Percentiles rank a stretch among this genome's conserved stretches.
phyloP scores from a whole-genome alignment of 306 rosid genomes.

The Vigna nakashimae region DNA sequence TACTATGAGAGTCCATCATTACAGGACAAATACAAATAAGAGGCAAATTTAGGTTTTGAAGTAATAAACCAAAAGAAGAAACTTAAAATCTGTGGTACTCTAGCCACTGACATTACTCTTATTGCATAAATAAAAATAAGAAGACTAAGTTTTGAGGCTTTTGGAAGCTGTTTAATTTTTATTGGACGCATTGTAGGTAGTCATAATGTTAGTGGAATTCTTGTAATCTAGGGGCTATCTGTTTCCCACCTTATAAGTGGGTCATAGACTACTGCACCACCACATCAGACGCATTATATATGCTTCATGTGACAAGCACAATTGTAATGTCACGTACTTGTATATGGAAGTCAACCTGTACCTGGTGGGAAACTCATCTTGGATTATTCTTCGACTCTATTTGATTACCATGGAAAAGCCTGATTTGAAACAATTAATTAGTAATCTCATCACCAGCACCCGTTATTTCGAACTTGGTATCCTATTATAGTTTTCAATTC shows the following conservation, averaged over 20 bases:
- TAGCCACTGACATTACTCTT: background rate
- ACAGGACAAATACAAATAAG: too few species aligned
- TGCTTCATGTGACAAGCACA: constrained; percentile 37
- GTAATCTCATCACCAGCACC: background rate
- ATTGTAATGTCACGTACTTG: constrained; percentile 19
- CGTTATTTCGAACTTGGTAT: background rate
- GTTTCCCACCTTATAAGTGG: constrained; percentile 37
- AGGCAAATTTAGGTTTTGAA: background rate
- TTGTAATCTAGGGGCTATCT: constrained; percentile 21
- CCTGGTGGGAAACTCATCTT: constrained; percentile 5
- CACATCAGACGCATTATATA: constrained; percentile 16
- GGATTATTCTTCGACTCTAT: background rate
- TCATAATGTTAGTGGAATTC: constrained; percentile 27
- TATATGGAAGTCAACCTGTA: background rate
- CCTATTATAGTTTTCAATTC: background rate
- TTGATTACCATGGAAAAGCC: background rate
- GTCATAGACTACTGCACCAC: constrained; percentile 1
- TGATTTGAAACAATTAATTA: background rate
- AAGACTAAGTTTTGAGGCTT: background rate
- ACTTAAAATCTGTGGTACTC: background rate
- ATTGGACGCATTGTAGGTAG: background rate
- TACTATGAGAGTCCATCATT: too few species aligned
- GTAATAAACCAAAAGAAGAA: background rate
- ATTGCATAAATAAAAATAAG: constrained; percentile 1
- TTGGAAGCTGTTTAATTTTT: background rate